A percentile compares a stretch with the other conserved stretches of the same genome.
These are phyloP conservation scores for Ophiorrhiza pumila DNA, from an alignment of 257 asterid genomes.

Conservation along the genomic window DNA sequence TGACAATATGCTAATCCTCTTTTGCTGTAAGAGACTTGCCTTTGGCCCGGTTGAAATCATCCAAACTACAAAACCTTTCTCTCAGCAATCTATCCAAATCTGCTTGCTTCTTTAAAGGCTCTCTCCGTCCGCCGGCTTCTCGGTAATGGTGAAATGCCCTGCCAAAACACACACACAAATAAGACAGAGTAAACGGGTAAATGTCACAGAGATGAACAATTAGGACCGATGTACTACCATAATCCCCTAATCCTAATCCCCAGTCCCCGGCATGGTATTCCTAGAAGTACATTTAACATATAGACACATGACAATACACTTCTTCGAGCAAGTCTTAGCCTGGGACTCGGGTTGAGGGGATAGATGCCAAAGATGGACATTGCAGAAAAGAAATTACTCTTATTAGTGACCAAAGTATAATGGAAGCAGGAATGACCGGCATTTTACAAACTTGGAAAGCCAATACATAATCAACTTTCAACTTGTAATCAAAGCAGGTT, in stretches of 20 bases:
- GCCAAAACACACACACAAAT: slow-evolving; percentile 21
- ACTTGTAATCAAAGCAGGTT: not conserved
- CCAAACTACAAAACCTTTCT: slow-evolving; percentile 59
- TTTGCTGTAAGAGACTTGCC: slow-evolving; percentile 28
- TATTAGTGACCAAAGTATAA: no score
- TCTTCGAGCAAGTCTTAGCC: not conserved
- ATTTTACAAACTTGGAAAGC: no score
- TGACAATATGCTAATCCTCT: slow-evolving; percentile 25
- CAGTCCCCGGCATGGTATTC: not conserved
- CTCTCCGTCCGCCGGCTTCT: slow-evolving; percentile 34
- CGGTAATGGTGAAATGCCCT: slow-evolving; percentile 90
- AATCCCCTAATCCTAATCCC: not conserved
- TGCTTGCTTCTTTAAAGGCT: slow-evolving; percentile 53
- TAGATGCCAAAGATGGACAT: no score
- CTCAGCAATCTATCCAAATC: slow-evolving; percentile 65
- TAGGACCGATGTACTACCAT: not conserved
- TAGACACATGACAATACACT: no score
- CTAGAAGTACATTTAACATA: not conserved
- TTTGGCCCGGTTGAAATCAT: slow-evolving; percentile 59
- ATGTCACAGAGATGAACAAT: not conserved
- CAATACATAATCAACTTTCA: not conserved
- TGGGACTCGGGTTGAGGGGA: not conserved
- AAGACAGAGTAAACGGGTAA: not conserved
- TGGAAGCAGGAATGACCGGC: no score
- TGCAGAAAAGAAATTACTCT: no score